Base-by-base conservation (phyloP, 2,329 filamentous ascomycete genomes). In the Didymellaceae sp. region DNA sequence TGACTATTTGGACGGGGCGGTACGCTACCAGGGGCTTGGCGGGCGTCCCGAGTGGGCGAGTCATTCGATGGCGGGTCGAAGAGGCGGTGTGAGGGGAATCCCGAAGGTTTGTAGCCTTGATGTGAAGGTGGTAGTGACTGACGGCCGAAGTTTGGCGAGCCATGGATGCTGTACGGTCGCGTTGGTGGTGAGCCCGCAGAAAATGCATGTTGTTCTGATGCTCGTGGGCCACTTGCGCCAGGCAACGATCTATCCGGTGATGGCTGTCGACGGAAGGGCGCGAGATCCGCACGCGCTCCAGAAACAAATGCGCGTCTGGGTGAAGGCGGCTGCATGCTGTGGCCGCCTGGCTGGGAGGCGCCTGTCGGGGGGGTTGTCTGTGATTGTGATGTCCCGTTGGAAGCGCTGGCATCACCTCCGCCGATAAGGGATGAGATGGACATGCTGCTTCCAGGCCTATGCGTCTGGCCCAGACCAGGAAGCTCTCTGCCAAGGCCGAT, bases 351-450 rank as follows among this genome's bases (percentile, higher is more conserved):
- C 25, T 71, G 67, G 10, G 74, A 72, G 31, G 74, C 70, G 59
- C 66, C 66, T 21, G 65, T 62, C 40, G 70, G 59, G 46, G 80
- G 79, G 53, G 77, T 77, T 58, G 80, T 77, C 53, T 81, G 77
- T 40, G 78, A 73, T 51, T 82, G 77, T 44, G 66, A 73, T 52
- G 61, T 55, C 52, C 67, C 67, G 34, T 54, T 43, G 70, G 71
- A 42, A 72, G 69, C 56, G 67, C 72, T 63, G 69, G 72, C 65
- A 77, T 77, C 71, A 79, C 78, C 68, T 72, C 71, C 78, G 52
- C 86, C 86, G 52, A 89, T 80, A 73, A 90, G 83, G 34, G 86
- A 86, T n/a, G 85, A 87, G 71, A 89, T 89, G 37, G 86, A 88
- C 86, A 89, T 89, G 73, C 84, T 86, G 64, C 82, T 82, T 43